Conservation (phyloP, 257 asterid genomes). For the Coffea canephora region DNA sequence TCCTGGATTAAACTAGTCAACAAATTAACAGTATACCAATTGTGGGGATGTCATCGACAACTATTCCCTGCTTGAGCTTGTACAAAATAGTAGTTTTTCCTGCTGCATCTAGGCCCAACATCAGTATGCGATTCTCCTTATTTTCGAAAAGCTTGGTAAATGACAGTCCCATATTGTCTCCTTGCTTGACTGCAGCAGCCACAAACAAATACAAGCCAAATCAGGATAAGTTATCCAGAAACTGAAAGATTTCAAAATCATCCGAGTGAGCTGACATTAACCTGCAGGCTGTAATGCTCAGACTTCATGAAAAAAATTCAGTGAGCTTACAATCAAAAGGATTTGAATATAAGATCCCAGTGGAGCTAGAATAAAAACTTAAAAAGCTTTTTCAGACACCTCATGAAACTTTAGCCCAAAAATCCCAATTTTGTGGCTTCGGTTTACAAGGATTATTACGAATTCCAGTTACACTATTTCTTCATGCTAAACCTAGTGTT, state of each 20-base stretch:
- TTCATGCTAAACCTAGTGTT: neutral
- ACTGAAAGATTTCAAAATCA: neutral
- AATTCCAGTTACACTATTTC: neutral
- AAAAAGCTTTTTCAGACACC: too few species aligned
- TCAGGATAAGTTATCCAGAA: too few species aligned
- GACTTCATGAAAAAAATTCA: neutral
- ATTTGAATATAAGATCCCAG: neutral
- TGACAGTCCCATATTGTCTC: constrained; percentile 65
- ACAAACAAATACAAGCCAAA: constrained; percentile 9
- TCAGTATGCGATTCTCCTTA: constrained; percentile 75
- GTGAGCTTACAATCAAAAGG: neutral
- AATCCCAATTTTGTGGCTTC: too few species aligned
- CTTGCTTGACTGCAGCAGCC: constrained; percentile 23
- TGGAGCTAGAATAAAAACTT: neutral
- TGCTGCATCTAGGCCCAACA: constrained; percentile 84
- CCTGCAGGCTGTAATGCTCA: too few species aligned
- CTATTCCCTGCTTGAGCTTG: constrained; percentile 81
- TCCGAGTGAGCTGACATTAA: neutral
- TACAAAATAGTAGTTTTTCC: constrained; percentile 83
- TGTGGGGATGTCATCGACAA: constrained; percentile 69
- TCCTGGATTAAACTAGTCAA: neutral
- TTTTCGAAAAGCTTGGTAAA: constrained; percentile 72
- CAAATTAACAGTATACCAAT: constrained; percentile 44
- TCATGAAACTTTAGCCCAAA: too few species aligned
- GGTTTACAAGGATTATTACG: neutral